Base-by-base conservation (phyloP, 352 stramenopile genomes). In the Globisporangium spiculum region DNA sequence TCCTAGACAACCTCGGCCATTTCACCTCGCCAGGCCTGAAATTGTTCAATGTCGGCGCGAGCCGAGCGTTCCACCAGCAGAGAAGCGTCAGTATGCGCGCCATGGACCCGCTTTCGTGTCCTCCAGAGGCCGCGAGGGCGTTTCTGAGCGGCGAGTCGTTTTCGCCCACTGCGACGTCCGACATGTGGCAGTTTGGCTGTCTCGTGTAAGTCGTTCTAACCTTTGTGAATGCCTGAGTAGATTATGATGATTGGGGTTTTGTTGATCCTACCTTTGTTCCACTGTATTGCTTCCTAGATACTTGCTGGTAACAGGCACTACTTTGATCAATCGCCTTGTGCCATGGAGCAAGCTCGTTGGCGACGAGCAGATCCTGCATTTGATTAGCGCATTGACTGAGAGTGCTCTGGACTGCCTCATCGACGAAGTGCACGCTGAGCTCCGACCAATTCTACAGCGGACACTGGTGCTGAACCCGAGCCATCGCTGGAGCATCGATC, bases 151-250 rank as follows among this genome's bases (percentile, higher is more conserved):
- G 75, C 22, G 76, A 82, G 3, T 50, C 63, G 12, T 90, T 89
- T 41, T 53, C 68, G 4, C 80, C 83, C 6, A 91, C 80, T 0
- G 61, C 69, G 22, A 71, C 71, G 3, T 86, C 80, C 5, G 85
- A 93, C 70, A 78, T 91, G 38, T 93, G 85, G 85, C 85, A 93
- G 46, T 88, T 93, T 34, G 85, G 85, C 4, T 93, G 85, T 53
- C 69, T 89, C 54, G 74, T 91, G 85, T 93, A 81, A 41, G 80
- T 73, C 27, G 52, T 60, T 14, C 27, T 50, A 62, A 44, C 7
- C 12, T 16, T 54, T 20, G 52, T 66, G 32, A 41, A 34, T 9
- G 24, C 53, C 18, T 1, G 12, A 50, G 1, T 50, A n/a, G 16
- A n/a, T n/a, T 50, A 2, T 18, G 3, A 46, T 50, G 41, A n/a